Evolutionary conservation across 768 basidiomycete species (phyloP).

Genomic region (Pisolithus microcarpus): DNA sequence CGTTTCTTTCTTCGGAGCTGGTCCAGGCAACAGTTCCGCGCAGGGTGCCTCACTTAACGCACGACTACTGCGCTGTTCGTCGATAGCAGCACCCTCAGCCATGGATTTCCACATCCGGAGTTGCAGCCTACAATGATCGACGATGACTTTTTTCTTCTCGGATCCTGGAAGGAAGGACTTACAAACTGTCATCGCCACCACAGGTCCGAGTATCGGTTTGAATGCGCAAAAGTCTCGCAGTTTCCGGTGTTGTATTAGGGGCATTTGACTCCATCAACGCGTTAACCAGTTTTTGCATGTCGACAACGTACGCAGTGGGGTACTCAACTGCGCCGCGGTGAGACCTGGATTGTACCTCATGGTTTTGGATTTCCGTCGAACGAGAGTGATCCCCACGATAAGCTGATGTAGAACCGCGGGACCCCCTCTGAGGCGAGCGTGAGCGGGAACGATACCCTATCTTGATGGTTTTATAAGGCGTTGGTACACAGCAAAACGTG

Average conservation of each 20-base stretch:
- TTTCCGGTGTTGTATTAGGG: constrained; percentile 19
- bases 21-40: constrained; percentile 10
- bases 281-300: constrained; percentile 31
- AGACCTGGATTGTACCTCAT: background rate
- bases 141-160: background rate
- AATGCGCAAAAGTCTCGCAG: constrained; percentile 30
- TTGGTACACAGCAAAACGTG: background rate
- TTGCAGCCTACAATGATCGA: constrained; percentile 25
- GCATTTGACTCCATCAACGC: constrained; percentile 33
- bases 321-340: background rate
- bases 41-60: constrained; percentile 7
- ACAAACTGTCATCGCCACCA: constrained; percentile 49
- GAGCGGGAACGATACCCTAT: constrained; percentile 5
- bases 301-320: constrained; percentile 33
- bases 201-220: constrained; percentile 32
- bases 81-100: constrained; percentile 39
- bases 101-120: constrained; percentile 42
- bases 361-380: background rate
- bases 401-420: background rate
- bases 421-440: constrained; percentile 5
- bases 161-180: constrained; percentile 13
- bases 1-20: background rate
- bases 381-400: constrained; percentile 1
- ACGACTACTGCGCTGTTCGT: constrained; percentile 34
- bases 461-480: constrained; percentile 3